Evolutionary conservation across 23 red algal species (phyloP).

Genomic region (Gracilaria gracilis): DNA sequence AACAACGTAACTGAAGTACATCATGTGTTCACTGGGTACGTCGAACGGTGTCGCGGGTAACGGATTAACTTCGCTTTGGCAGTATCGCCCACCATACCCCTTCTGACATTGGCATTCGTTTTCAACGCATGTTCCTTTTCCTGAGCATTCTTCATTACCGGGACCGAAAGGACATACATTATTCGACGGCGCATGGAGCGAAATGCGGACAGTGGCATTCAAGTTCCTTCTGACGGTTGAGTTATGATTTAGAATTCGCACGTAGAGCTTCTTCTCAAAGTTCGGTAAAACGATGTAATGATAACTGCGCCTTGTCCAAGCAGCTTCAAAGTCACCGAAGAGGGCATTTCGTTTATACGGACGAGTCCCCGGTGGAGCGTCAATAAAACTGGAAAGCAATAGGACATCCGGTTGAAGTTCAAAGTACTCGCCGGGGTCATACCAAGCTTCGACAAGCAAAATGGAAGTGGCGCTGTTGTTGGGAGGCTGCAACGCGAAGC

Average conservation of each 20-base stretch:
- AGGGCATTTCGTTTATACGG: slow-evolving; percentile 29
- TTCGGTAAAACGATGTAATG: slow-evolving; percentile 17
- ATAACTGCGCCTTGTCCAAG: slow-evolving; percentile 22
- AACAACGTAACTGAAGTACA: slow-evolving; percentile 35
- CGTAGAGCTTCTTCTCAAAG: slow-evolving; percentile 1
- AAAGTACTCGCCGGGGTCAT: slow-evolving; percentile 16
- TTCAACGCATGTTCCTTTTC: slow-evolving; percentile 24
- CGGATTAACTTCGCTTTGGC: not conserved
- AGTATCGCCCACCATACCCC: slow-evolving; percentile 44
- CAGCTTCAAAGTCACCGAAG: slow-evolving; percentile 31
- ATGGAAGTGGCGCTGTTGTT: not conserved
- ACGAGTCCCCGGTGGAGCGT: not conserved
- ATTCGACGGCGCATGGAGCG: not conserved
- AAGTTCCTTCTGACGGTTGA: not conserved
- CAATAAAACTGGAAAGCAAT: not conserved
- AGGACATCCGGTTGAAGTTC: slow-evolving; percentile 25
- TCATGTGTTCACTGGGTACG: slow-evolving; percentile 32
- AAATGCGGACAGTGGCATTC: slow-evolving; percentile 40
- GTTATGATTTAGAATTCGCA: slow-evolving; percentile 46
- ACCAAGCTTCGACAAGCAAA: slow-evolving; percentile 34
- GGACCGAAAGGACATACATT: slow-evolving; percentile 29
- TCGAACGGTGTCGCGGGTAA: slow-evolving; percentile 23
- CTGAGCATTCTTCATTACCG: slow-evolving; percentile 11
- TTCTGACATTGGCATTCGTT: slow-evolving; percentile 26
- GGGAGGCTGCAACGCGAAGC: slow-evolving; percentile 11